phyloP scores from a whole-genome alignment of 192 early-diverging fungal genomes.

The Gonapodya prolifera region DNA sequence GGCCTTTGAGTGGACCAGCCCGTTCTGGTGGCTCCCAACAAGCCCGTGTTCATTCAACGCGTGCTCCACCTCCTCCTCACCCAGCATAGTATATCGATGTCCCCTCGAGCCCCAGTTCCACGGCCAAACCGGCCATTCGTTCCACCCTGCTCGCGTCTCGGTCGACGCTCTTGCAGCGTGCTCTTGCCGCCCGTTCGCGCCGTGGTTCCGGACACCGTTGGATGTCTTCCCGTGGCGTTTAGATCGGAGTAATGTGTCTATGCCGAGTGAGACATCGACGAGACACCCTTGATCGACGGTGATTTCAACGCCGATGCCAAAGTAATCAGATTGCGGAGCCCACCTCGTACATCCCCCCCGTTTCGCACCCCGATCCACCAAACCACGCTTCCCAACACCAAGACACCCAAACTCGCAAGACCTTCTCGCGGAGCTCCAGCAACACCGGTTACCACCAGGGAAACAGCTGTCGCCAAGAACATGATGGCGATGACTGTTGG shows the following conservation, averaged over 20 bases:
- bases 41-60: neutral
- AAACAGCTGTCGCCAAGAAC: neutral
- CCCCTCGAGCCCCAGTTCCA: neutral
- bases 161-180: neutral
- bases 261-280: neutral
- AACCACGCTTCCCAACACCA: neutral
- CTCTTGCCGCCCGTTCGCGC: too few species aligned
- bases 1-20: neutral
- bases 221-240: too few species aligned
- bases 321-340: neutral
- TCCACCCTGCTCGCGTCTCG: neutral
- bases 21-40: neutral
- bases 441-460: neutral
- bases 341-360: neutral
- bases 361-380: neutral
- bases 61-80: neutral
- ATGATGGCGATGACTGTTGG: neutral
- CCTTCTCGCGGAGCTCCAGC: neutral
- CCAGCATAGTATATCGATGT: neutral
- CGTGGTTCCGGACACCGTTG: too few species aligned
- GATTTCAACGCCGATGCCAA: too few species aligned
- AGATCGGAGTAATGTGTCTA: too few species aligned
- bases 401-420: neutral
- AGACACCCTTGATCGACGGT: neutral
- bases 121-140: neutral